These are phyloP conservation scores for Erythrophleum fordii DNA, from an alignment of 306 rosid genomes.

Conservation along the genomic window DNA sequence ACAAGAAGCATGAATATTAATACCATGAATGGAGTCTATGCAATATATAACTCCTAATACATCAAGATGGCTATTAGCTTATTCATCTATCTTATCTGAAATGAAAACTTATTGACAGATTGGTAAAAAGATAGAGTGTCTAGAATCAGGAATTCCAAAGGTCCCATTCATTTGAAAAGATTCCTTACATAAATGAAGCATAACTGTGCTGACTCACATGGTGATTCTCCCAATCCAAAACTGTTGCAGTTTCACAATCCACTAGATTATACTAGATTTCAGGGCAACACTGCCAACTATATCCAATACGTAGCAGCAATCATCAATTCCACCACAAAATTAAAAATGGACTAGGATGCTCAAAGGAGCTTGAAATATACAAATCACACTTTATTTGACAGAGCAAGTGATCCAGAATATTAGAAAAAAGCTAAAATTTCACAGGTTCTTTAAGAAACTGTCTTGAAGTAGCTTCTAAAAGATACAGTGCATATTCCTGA, in stretches of 20 bases:
- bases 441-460: background rate
- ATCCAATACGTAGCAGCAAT: slow-evolving; percentile 2
- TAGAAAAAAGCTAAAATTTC: slow-evolving; percentile 1
- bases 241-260: slow-evolving; percentile 8
- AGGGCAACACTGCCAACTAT: slow-evolving; percentile 12
- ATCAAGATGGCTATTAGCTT: background rate
- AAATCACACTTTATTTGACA: background rate
- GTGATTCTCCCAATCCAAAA: slow-evolving; percentile 18
- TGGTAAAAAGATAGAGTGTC: background rate
- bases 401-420: background rate
- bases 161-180: slow-evolving; percentile 11
- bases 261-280: background rate
- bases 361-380: background rate
- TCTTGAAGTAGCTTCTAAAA: slow-evolving; percentile 2
- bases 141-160: background rate
- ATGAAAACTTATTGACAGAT: slow-evolving; percentile 15
- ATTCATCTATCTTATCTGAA: background rate
- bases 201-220: background rate
- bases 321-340: slow-evolving; percentile 22
- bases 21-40: slow-evolving; percentile 20
- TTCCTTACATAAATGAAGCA: background rate
- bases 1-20: background rate
- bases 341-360: slow-evolving; percentile 1
- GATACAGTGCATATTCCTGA: slow-evolving; percentile 1
- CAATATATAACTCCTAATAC: slow-evolving; percentile 15